Conservation (phyloP, 2,329 filamentous ascomycete species). For the Acrocalymma vagum region DNA sequence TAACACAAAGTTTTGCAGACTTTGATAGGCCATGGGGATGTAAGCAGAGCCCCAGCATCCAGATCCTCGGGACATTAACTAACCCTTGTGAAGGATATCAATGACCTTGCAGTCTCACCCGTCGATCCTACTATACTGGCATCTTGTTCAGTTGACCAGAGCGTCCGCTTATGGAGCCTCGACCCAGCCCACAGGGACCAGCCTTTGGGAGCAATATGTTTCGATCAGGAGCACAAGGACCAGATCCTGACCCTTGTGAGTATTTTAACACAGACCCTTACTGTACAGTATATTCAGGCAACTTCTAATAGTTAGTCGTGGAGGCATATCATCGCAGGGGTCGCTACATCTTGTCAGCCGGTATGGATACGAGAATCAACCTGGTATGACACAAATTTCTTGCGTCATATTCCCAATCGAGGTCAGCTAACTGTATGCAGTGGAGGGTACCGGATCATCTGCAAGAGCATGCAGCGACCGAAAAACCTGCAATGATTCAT, state of each 20-base stretch:
- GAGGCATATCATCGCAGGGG: conserved; percentile 77
- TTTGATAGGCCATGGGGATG: conserved; percentile 73
- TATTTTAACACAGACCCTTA: too few relatives aligned
- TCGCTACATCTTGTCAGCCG: conserved; percentile 76
- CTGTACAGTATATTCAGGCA: not conserved
- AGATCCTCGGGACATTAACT: too few relatives aligned
- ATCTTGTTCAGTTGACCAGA: conserved; percentile 77
- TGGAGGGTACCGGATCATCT: conserved; percentile 68
- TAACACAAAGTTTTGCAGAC: conserved; percentile 51
- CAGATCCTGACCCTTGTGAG: conserved; percentile 70
- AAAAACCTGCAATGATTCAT: conserved; percentile 69
- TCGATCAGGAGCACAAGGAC: conserved; percentile 76
- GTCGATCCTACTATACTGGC: conserved; percentile 73
- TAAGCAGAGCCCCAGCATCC: conserved; percentile 53
- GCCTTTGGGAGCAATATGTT: conserved; percentile 75
- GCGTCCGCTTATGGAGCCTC: conserved; percentile 79
- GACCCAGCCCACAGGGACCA: conserved; percentile 68
- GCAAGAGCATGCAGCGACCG: conserved; percentile 58
- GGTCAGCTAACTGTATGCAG: conserved; percentile 27
- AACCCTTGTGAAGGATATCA: conserved; percentile 58
- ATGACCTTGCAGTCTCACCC: conserved; percentile 77
- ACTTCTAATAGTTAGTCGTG: conserved; percentile 16
- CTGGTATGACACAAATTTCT: conserved; percentile 62
- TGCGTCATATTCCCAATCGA: too few relatives aligned
- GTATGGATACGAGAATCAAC: conserved; percentile 78